Conservation (phyloP, 225 moss, liverwort and hornwort species). For the Pleurozium schreberi region DNA sequence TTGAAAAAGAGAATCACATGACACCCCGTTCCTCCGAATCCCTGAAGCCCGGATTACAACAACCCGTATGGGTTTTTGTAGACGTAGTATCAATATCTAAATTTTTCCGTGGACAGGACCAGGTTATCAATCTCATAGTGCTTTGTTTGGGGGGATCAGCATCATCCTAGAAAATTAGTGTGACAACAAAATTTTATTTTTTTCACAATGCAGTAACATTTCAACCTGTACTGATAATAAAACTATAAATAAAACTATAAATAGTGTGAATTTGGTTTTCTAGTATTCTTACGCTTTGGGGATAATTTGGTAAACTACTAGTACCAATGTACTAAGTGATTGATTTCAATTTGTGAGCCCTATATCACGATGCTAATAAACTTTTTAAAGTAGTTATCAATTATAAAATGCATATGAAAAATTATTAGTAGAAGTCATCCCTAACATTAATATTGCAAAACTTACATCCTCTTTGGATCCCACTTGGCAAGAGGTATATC, state of each 20-base stretch:
- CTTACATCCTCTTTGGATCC: no score
- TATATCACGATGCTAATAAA: no score
- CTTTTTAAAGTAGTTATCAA: no score
- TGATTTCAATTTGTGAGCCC: no score
- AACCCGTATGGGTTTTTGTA: no score
- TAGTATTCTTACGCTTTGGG: not conserved
- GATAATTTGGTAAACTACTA: no score
- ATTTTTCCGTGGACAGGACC: not conserved
- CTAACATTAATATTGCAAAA: no score
- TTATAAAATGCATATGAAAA: no score
- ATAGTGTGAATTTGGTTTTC: not conserved
- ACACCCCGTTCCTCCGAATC: not conserved
- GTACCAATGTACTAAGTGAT: no score
- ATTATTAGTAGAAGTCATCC: no score
- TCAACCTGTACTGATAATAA: not conserved
- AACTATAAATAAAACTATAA: not conserved
- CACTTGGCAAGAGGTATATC: no score
- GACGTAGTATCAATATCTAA: not conserved
- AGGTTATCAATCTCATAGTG: not conserved
- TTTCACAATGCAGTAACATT: not conserved
- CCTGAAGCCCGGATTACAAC: not conserved
- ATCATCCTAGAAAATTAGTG: not conserved
- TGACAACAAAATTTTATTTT: not conserved
- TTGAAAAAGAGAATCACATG: not conserved
- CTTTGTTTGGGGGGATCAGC: not conserved